phyloP scores from a whole-genome alignment of 2,329 filamentous ascomycete genomes.

The Alternaria gaisen region DNA sequence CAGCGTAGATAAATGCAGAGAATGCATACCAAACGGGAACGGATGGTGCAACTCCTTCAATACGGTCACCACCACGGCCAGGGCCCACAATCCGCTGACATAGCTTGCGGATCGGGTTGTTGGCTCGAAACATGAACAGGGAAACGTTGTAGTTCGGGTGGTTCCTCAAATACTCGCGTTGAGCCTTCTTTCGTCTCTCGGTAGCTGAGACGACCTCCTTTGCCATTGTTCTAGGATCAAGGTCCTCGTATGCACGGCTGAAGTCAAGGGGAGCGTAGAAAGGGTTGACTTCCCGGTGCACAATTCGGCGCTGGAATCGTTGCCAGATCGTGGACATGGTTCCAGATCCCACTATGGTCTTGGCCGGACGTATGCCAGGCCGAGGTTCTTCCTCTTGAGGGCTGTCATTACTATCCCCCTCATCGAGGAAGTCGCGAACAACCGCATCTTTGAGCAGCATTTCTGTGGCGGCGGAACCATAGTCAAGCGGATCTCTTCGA shows the following conservation, averaged over 20 bases:
- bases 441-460: constrained; percentile 97
- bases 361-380: constrained; percentile 49
- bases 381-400: constrained; percentile 42
- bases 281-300: constrained; percentile 83
- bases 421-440: constrained; percentile 92
- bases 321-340: constrained; percentile 69
- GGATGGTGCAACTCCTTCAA: constrained; percentile 89
- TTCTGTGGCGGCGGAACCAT: constrained; percentile 89
- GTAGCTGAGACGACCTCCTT: constrained; percentile 87
- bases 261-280: constrained; percentile 88
- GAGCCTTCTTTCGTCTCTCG: constrained; percentile 82
- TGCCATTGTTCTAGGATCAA: constrained; percentile 88
- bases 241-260: constrained; percentile 74
- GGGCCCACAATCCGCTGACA: constrained; percentile 93
- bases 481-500: constrained; percentile 84
- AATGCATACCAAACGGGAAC: constrained; percentile 92
- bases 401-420: constrained; percentile 58
- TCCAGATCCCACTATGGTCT: constrained; percentile 64
- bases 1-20: constrained; percentile 90
- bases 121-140: constrained; percentile 83
- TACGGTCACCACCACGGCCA: constrained; percentile 83
- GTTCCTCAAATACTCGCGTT: constrained; percentile 86
- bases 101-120: constrained; percentile 78
- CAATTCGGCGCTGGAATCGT: constrained; percentile 65
- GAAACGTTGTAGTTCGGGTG: constrained; percentile 94